Base-by-base conservation (phyloP, 441 rosid genomes). In the Erodium moschatum region DNA sequence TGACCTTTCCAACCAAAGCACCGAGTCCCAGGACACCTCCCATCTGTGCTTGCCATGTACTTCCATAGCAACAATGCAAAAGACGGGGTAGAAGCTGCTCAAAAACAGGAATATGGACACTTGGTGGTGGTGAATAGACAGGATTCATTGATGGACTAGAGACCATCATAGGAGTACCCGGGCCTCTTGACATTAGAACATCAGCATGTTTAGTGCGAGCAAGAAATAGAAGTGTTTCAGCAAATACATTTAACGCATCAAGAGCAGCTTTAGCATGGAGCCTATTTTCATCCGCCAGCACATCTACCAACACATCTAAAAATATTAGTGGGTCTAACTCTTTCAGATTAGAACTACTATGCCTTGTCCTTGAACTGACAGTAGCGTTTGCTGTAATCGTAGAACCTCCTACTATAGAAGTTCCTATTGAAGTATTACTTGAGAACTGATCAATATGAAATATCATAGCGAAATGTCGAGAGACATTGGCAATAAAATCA, bases 111-210 rank as follows among this genome's bases (percentile, higher is more conserved):
- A 95, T 84, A 20, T 84, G 85, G 70, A 90, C 87, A 76, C 96
- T 95, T 65, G 96, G 87, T 18, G 96, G 91, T 62, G 99, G 95
- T 54, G 98, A 90, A 84, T 86, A 90, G 69, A 95, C 96, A 58
- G 99, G 97, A 85, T 87, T 87, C 87, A 88, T 90, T 71, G 99
- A 94, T 75, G 99, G 99, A 76, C 99, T 94, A 68, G 99, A 94
- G 75, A 89, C 97, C 75, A 85, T 91, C 97, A 94, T 91, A 15
- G 97, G 93, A 24, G 97, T 89, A 68, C 80, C 85, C 8, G 90
- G 92, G 75, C 94, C 97, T 82, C 91, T 85, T 52, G 97, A 82
- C 85, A 85, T 85, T 80, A 84, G 74, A 10, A 78, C 80, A 77
- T 90, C 96, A 75, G 89, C 83, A 85, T 92, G 95, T 80, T 90